Base-by-base conservation (phyloP, 306 rosid species). In the Biancaea sappan region DNA sequence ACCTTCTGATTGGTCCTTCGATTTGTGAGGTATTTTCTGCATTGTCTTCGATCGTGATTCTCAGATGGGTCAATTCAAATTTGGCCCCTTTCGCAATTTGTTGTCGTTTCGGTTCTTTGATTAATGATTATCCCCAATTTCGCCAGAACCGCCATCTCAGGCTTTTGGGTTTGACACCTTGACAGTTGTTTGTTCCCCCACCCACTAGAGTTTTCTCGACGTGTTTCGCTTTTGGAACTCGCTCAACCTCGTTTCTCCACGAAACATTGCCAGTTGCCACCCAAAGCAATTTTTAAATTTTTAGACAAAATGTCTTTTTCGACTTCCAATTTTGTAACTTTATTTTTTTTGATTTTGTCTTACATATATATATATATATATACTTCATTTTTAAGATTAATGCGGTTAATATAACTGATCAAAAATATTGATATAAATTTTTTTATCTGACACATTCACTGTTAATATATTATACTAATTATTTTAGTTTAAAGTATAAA, bases 11-110 rank as follows among this genome's bases (percentile, higher is more conserved):
- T 53, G 37, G 18, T 28, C 10, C 37, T 75, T 57, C 74, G 72
- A 47, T 44, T 14, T 43, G 10, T 66, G 25, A 19, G 32, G n/a
- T 26, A 75, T 61, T 73, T 58, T 28, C 74, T 79, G 84, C 83
- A 80, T 84, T 61, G 21, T 75, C 44, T 19, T 14, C 5, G 24
- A 24, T 35, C 52, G 32, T 8, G 31, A 13, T 50, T 66, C 47
- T 4, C 37, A 4, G 37, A 3, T 34, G 37, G 37, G 18, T 4
- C 31, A 37, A 11, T 24, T 62, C 24, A 4, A 15, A 0, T 19
- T 18, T n/a, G 21, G 0, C 9, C 10, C 6, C 0, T n/a, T 60
- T 59, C 2, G n/a, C 18, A 19, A 2, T 15, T 28, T 2, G 11
- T 16, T 8, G 0, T n/a, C 1, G 6, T 21, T 46, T 46, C 8